phyloP scores from a whole-genome alignment of 2,329 filamentous ascomycete species.

The Lachnellula hyalina region DNA sequence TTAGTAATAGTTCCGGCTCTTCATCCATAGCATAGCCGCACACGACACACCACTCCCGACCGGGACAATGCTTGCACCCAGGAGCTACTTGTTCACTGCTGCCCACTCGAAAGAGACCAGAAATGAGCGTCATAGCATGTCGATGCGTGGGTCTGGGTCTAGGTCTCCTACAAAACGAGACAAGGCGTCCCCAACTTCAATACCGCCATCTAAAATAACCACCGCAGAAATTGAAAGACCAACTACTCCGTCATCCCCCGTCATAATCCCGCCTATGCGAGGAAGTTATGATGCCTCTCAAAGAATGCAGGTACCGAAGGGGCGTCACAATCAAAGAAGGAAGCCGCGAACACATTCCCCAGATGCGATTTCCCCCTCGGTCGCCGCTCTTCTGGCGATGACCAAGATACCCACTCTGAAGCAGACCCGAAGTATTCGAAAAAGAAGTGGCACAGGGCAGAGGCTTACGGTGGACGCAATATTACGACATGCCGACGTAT shows the following conservation, averaged over 20 bases:
- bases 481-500: slow-evolving; percentile 46
- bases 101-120: slow-evolving; percentile 12
- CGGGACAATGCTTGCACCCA: slow-evolving; percentile 23
- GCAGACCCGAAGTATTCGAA: slow-evolving; percentile 17
- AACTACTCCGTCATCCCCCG: slow-evolving; percentile 25
- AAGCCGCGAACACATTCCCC: slow-evolving; percentile 42
- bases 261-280: slow-evolving; percentile 27
- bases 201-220: neutral
- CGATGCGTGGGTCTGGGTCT: slow-evolving; percentile 1
- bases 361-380: slow-evolving; percentile 51
- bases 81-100: slow-evolving; percentile 25
- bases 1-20: neutral
- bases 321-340: slow-evolving; percentile 13
- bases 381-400: slow-evolving; percentile 56
- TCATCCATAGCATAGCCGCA: neutral
- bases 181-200: slow-evolving; percentile 4
- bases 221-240: slow-evolving; percentile 6
- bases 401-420: slow-evolving; percentile 53
- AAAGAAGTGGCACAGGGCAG: slow-evolving; percentile 18
- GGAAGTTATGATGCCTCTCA: slow-evolving; percentile 18
- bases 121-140: slow-evolving; percentile 13
- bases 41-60: neutral
- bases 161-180: slow-evolving; percentile 8
- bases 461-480: slow-evolving; percentile 53
- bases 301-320: slow-evolving; percentile 20